Percentiles rank a stretch among this genome's conserved stretches.
These are phyloP conservation scores for Ceratobasidium theobromae DNA, from an alignment of 1,284 basidiomycete genomes.

Conservation along the genomic window DNA sequence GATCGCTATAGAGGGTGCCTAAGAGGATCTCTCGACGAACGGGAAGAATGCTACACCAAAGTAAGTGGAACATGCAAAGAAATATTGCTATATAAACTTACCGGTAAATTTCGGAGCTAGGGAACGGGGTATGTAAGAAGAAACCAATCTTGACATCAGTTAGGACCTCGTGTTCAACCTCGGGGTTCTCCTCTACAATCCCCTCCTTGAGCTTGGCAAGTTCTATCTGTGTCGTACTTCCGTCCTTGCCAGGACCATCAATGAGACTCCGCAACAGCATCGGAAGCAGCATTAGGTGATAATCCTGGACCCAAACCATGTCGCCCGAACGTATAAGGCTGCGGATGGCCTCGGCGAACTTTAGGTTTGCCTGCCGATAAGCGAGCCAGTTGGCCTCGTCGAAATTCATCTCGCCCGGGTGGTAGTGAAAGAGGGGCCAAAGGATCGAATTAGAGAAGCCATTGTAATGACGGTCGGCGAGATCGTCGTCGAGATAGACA, in stretches of 20 bases:
- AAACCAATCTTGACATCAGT: constrained; percentile 82
- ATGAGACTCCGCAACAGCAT: constrained; percentile 89
- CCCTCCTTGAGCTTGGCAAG: constrained; percentile 76
- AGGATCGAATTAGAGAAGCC: constrained; percentile 99
- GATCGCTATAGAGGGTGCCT: constrained; percentile 92
- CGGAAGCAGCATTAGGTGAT: constrained; percentile 96
- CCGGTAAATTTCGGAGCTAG: constrained; percentile 97
- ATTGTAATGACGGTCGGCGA: constrained; percentile 98
- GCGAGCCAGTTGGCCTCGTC: constrained; percentile 98
- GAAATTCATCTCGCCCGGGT: constrained; percentile 99
- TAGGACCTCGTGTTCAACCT: constrained; percentile 49
- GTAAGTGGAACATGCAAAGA: not conserved
- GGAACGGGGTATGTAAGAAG: constrained; percentile 99
- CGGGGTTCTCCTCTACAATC: constrained; percentile 51
- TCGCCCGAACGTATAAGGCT: constrained; percentile 77
- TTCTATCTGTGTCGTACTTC: constrained; percentile 66
- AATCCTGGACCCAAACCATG: constrained; percentile 99
- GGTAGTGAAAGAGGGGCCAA: constrained; percentile 99
- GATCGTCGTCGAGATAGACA: constrained; percentile 95
- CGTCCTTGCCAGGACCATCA: constrained; percentile 64
- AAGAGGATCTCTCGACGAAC: constrained; percentile 96
- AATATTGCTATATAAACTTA: constrained; percentile 45
- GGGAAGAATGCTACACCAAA: constrained; percentile 74
- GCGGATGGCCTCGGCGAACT: constrained; percentile 88
- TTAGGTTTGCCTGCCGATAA: constrained; percentile 94